Evolutionary conservation across 2,329 filamentous ascomycete species (phyloP).

Genomic region (Trichoderma sp.): DNA sequence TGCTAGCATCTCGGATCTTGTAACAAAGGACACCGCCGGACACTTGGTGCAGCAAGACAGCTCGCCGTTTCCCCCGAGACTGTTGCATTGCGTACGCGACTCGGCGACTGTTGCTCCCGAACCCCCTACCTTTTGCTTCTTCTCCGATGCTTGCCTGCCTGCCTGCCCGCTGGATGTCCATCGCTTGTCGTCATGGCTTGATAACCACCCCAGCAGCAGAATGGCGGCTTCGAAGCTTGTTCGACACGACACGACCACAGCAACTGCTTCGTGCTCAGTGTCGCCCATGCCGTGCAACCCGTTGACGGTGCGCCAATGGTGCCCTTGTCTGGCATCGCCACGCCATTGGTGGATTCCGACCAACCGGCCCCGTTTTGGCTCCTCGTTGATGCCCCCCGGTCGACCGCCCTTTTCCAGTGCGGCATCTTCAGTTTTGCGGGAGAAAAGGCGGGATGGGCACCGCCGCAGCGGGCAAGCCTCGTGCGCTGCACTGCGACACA

Average conservation of each 20-base stretch:
- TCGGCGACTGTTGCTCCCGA: constrained; percentile 10
- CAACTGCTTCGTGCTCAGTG: constrained; percentile 16
- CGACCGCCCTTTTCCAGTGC: constrained; percentile 32
- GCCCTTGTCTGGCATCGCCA: constrained; percentile 8
- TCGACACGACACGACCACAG: constrained; percentile 11
- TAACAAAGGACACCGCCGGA: constrained; percentile 21
- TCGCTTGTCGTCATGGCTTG: constrained; percentile 4
- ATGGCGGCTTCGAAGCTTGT: constrained; percentile 23
- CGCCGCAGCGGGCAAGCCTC: constrained; percentile 26
- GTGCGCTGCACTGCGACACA: constrained; percentile 23
- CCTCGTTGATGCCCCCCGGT: constrained; percentile 19
- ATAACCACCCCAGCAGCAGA: constrained; percentile 7
- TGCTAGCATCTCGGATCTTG: constrained; percentile 19
- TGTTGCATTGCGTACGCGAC: constrained; percentile 8
- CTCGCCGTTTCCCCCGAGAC: constrained; percentile 8
- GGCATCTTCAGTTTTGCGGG: constrained; percentile 30
- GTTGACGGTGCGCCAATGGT: constrained; percentile 22
- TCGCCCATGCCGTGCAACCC: constrained; percentile 28
- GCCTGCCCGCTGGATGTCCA: constrained; percentile 1
- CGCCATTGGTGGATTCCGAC: constrained; percentile 25
- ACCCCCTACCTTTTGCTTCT: not conserved
- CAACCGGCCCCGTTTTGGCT: constrained; percentile 3
- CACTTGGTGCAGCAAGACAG: not conserved
- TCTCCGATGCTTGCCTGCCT: constrained; percentile 15
- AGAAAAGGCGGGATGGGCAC: constrained; percentile 32